phyloP scores from a whole-genome alignment of 768 basidiomycete genomes.

The Hortiboletus flavorubellus region DNA sequence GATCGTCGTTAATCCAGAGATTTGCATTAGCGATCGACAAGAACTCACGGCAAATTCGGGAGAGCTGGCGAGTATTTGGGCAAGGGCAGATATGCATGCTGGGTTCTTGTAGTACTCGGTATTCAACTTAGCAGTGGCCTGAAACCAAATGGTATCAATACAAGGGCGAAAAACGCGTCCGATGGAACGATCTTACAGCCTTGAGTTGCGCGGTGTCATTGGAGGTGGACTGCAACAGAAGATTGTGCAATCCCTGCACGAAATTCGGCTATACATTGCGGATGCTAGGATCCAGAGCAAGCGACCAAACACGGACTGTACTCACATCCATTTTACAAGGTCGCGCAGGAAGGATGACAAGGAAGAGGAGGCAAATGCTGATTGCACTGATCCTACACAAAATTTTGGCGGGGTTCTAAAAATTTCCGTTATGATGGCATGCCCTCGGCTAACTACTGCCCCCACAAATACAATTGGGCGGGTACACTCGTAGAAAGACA shows the following conservation, averaged over 20 bases:
- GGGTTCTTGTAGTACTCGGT: slow-evolving; percentile 91
- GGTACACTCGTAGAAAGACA: too few species aligned
- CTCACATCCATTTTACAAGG: slow-evolving; percentile 31
- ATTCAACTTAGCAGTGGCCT: slow-evolving; percentile 93
- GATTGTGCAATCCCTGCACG: slow-evolving; percentile 77
- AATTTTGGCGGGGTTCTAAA: slow-evolving; percentile 60
- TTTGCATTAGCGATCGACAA: slow-evolving; percentile 7
- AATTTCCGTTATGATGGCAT: slow-evolving; percentile 15
- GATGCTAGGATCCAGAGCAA: background rate
- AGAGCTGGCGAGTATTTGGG: slow-evolving; percentile 79
- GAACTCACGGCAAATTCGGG: slow-evolving; percentile 77
- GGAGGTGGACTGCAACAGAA: slow-evolving; percentile 75
- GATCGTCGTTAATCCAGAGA: slow-evolving; percentile 8
- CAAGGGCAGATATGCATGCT: slow-evolving; percentile 86
- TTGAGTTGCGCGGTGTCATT: slow-evolving; percentile 90
- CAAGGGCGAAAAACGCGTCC: slow-evolving; percentile 19
- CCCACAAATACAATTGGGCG: too few species aligned
- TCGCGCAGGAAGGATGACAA: slow-evolving; percentile 27
- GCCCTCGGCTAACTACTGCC: background rate
- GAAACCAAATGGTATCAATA: slow-evolving; percentile 9
- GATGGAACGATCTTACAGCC: slow-evolving; percentile 56
- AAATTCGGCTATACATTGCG: slow-evolving; percentile 52
- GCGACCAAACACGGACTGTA: background rate
- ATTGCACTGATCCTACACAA: slow-evolving; percentile 27
- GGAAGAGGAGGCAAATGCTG: slow-evolving; percentile 28